Base-by-base conservation (phyloP, 2,329 filamentous ascomycete genomes). In the Dothideomycetidae sp. region DNA sequence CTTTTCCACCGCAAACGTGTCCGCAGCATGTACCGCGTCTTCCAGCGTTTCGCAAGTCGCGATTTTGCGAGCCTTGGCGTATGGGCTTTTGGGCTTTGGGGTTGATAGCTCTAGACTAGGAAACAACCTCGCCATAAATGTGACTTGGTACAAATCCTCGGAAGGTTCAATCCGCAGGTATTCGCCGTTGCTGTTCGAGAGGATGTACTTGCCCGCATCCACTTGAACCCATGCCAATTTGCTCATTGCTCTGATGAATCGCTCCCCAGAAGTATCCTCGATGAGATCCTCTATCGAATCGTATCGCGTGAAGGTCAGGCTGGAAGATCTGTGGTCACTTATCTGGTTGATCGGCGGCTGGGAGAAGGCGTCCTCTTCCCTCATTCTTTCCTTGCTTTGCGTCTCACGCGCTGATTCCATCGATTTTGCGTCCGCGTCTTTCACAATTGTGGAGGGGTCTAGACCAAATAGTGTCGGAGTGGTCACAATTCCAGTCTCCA, bases 401-500 rank as follows among this genome's bases (percentile, higher is more conserved):
- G 62, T 56, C 44, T 63, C 59, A 41, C 69, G 69, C 3, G 77
- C 57, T 11, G 62, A 55, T 34, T 64, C 64, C 61, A 93, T 64
- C 3, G 78, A 70, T 12, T 72, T 62, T 5, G 73, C 65, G 7
- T 71, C 74, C 4, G 73, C 74, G n/a, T 71, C 67, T 14, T 79
- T 63, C 3, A 96, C 65, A 3, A 94, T 51, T 52, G 88, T 78
- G 17, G 71, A 68, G 1, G 90, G 88, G 53, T 96, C 82, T 5
- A 98, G 73, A 1, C 90, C 90, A 49, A 96, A 94, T 2, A 98
- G 64, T 0, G 90, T 94, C 1, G 90, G 88, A 0, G 83, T 85
- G 0, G 85, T 92, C 2, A 93, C 72, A 36, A 98, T 81, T 3
- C 90, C 90, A 0, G 77, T 81, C 36, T 77, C 75, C 14, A 96